Evolutionary conservation across 1,284 basidiomycete genomes (phyloP), one percentile per base, ranked within the genome.

Genomic region (Ganoderma sinense): DNA sequence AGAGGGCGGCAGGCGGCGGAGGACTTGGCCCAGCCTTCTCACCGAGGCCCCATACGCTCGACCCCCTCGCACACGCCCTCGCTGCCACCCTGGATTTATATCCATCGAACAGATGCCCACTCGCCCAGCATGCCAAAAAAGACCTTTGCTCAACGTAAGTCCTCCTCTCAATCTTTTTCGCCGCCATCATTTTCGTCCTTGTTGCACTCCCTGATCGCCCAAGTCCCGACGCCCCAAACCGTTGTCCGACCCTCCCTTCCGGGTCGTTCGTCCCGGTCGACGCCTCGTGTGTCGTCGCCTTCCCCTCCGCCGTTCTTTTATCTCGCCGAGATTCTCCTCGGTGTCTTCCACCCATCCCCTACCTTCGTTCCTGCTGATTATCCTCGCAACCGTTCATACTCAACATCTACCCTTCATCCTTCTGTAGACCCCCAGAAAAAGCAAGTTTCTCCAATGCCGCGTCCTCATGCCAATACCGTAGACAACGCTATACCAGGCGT

Each of bases 401-500:
- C 59, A 61, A 40, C 59, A 23, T 39, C 39, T 29, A 20, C 53
- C 53, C 48, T 65, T 45, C 62, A 63, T 51, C 60, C 40, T 39
- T 10, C 55, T 72, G 53, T 80, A 91, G 90, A 84, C 81, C 82
- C 82, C 81, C 81, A 85, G 84, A 88, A 87, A 81, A 86, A 84
- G 79, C 83, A 86, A 79, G 82, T 87, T 85, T 79, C 85, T 83
- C 74, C 84, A 84, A 88, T 92, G 89, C 84, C 89, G 85, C 81
- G 85, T 89, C 81, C 89, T 88, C 85, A 87, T 84, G 79, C 88
- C 85, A 83, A 88, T 89, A 90, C 87, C 84, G 79, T 87, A 86
- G 87, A 79, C 85, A 75, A 75, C 79, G 77, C 75, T 80, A 80
- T 77, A 48, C 63, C 69, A 8, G 41, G 3, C 48, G 58, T 72